phyloP scores from a whole-genome alignment of 2,329 filamentous ascomycete species.

The Metarhizium robertsii region DNA sequence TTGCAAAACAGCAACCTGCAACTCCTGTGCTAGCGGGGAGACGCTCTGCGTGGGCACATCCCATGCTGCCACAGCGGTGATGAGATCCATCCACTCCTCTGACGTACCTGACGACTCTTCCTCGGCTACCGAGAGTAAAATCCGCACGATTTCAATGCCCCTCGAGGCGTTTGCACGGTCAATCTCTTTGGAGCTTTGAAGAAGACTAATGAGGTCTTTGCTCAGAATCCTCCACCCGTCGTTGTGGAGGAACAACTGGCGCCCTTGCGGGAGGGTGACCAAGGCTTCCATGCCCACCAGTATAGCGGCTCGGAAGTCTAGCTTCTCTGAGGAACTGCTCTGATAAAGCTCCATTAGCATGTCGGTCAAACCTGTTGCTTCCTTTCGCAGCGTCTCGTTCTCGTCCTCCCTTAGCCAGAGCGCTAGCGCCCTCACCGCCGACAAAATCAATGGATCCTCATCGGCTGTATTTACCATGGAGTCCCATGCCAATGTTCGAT shows the following conservation, averaged over 20 bases:
- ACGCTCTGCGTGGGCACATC: slow-evolving; percentile 24
- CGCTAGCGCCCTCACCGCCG: slow-evolving; percentile 47
- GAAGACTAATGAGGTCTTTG: slow-evolving; percentile 37
- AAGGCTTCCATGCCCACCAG: slow-evolving; percentile 52
- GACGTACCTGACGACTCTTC: slow-evolving; percentile 30
- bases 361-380: slow-evolving; percentile 50
- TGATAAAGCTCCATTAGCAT: slow-evolving; percentile 56
- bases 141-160: slow-evolving; percentile 46
- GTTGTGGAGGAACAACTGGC: slow-evolving; percentile 37
- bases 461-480: slow-evolving; percentile 36
- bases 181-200: slow-evolving; percentile 21
- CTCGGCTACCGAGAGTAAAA: slow-evolving; percentile 44
- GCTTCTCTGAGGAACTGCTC: slow-evolving; percentile 17
- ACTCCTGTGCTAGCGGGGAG: slow-evolving; percentile 30
- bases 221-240: slow-evolving; percentile 45
- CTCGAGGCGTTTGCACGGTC: slow-evolving; percentile 27
- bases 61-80: slow-evolving; percentile 43
- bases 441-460: slow-evolving; percentile 49
- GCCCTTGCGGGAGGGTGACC: slow-evolving; percentile 36
- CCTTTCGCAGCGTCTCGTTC: slow-evolving; percentile 44
- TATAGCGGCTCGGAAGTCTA: slow-evolving; percentile 48
- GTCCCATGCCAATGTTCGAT: slow-evolving; percentile 49
- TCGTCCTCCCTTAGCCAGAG: slow-evolving; percentile 65
- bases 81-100: slow-evolving; percentile 48
- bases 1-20: slow-evolving; percentile 44